Base-by-base conservation (phyloP, 2,329 filamentous ascomycete species). In the Aspergillus puulaauensis region DNA sequence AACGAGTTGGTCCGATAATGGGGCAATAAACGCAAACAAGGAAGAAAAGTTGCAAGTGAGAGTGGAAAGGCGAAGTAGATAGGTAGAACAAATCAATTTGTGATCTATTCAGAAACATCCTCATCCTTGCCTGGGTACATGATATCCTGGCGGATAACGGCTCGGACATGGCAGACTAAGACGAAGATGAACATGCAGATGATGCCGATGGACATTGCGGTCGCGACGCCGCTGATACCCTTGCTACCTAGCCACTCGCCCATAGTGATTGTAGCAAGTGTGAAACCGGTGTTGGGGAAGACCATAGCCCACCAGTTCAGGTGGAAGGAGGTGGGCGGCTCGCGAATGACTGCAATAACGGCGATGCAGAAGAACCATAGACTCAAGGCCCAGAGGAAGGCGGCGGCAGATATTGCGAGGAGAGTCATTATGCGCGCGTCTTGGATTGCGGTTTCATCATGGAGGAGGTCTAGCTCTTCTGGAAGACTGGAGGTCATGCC, bases 241-340 rank as follows among this genome's bases (percentile, higher is more conserved):
- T 75, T 60, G 64, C 83, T 87, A 1, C 77, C 70, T 11, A 86
- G 73, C 0, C 73, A 78, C n/a, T 77, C 77, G 2, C 82, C 86
- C 46, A 87, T 74, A 14, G 82, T 76, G 41, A 88, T 84, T 4
- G 81, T 81, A 0, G 84, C 82, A 40, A 88, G 75, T 2, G 83
- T 84, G 52, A 88, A 82, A 0, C 86, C 86, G 1, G 82, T 84
- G 58, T 88, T 88, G 6, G 86, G 86, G 65, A 88, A 89, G 35
- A 89, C 81, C 70, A 87, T 86, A 6, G 84, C 83, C 80, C 83
- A 87, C 85, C 85, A 89, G 67, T 73, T 78, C 24, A 83, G 68
- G 7, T 79, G 77, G 67, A 83, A 83, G 1, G 63, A 63, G 67
- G 81, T 83, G 12, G 75, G 70, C 15, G 73, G 35, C 23, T 75